phyloP scores from a whole-genome alignment of 2,329 filamentous ascomycete species.

The Calonectria pteridis region DNA sequence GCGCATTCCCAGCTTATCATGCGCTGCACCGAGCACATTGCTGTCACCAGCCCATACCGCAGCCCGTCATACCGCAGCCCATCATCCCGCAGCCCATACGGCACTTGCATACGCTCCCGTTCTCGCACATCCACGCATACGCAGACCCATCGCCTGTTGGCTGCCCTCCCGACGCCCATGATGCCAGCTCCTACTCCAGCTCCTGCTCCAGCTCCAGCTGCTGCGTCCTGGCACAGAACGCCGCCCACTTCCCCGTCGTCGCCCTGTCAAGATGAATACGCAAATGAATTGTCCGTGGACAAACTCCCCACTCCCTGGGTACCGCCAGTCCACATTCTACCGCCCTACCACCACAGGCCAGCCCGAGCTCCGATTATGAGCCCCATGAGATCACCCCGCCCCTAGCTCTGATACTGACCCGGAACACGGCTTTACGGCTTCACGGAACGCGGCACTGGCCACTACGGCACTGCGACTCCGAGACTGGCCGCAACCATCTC shows the following conservation, averaged over 20 bases:
- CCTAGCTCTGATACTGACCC: neutral
- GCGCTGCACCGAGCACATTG: neutral
- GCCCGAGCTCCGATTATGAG: conserved; percentile 2
- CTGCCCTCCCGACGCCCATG: neutral
- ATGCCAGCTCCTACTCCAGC: neutral
- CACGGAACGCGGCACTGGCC: conserved; percentile 9
- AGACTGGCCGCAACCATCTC: neutral
- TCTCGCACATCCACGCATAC: neutral
- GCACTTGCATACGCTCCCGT: neutral
- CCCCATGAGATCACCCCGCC: conserved; percentile 12
- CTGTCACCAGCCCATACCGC: neutral
- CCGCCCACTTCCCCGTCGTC: neutral
- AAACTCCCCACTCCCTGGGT: neutral
- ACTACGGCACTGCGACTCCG: conserved; percentile 5
- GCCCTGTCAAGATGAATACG: neutral
- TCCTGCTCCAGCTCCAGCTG: neutral
- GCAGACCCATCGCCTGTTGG: neutral
- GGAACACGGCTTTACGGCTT: conserved; percentile 17
- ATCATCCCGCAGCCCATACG: neutral
- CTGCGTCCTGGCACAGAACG: neutral
- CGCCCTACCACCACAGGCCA: neutral
- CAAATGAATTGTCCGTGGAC: neutral
- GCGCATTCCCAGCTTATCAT: neutral
- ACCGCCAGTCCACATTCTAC: neutral
- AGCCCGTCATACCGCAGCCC: no score